A percentile compares a stretch with the other conserved stretches of the same genome.
These are phyloP conservation scores for Fusarium bactridioides DNA, from an alignment of 2,329 filamentous ascomycete species.

Conservation along the genomic window DNA sequence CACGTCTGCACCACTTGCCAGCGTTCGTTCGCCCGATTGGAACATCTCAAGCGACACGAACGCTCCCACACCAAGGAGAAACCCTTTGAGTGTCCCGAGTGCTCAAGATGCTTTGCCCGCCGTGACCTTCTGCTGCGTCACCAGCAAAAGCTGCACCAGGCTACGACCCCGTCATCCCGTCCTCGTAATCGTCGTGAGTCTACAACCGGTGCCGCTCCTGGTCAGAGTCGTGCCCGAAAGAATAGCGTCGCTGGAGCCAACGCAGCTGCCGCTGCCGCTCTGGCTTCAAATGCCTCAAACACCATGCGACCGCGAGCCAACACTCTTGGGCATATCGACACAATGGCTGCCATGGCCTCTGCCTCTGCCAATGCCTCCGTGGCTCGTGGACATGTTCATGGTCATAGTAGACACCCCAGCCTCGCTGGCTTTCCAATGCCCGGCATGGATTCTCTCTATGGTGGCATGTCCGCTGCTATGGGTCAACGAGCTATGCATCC, in stretches of 20 bases:
- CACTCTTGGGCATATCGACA: conserved; percentile 94
- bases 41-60: conserved; percentile 97
- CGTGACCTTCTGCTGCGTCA: conserved; percentile 91
- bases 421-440: conserved; percentile 72
- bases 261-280: conserved; percentile 51
- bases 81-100: conserved; percentile 96
- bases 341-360: conserved; percentile 71
- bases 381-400: conserved; percentile 55
- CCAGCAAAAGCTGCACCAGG: conserved; percentile 98
- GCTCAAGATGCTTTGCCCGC: conserved; percentile 91
- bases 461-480: conserved; percentile 74
- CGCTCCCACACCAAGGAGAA: conserved; percentile 99
- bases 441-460: conserved; percentile 69
- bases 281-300: conserved; percentile 57
- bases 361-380: conserved; percentile 65
- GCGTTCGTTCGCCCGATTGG: conserved; percentile 90
- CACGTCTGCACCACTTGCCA: conserved; percentile 93
- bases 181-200: conserved; percentile 92
- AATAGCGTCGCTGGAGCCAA: conserved; percentile 79
- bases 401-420: conserved; percentile 77
- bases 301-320: conserved; percentile 89
- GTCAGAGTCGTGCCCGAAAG: conserved; percentile 82
- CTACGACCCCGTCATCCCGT: conserved; percentile 84
- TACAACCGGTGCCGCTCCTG: conserved; percentile 73
- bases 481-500: conserved; percentile 72